phyloP scores from a whole-genome alignment of 139 green algal genomes.

The Coelastrella sp. region DNA sequence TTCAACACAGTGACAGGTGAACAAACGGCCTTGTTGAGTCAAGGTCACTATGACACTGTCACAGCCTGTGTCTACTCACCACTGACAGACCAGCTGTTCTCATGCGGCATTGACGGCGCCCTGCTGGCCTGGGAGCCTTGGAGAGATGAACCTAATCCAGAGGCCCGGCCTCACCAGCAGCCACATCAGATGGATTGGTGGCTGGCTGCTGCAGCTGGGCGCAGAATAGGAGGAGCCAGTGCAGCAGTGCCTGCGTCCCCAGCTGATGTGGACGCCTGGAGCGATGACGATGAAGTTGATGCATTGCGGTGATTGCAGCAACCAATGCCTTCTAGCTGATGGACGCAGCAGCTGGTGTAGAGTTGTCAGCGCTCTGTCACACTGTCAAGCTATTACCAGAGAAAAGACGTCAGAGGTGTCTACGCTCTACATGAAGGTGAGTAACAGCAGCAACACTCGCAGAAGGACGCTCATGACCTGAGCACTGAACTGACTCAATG shows the following conservation, averaged over 20 bases:
- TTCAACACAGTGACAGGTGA: constrained; percentile 70
- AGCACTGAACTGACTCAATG: too few relatives aligned
- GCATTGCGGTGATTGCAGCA: too few relatives aligned
- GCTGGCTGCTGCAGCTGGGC: constrained; percentile 31
- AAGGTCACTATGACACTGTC: constrained; percentile 71
- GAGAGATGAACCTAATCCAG: not conserved
- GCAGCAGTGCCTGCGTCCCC: not conserved
- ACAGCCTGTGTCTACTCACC: constrained; percentile 63
- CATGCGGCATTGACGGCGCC: constrained; percentile 68
- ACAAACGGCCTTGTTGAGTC: constrained; percentile 51
- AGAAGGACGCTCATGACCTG: too few relatives aligned
- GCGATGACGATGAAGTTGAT: constrained; percentile 23
- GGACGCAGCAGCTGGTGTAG: not conserved
- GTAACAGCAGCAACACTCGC: too few relatives aligned
- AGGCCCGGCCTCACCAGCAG: not conserved
- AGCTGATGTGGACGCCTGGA: constrained; percentile 68
- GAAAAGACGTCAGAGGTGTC: too few relatives aligned
- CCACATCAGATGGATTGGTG: constrained; percentile 4
- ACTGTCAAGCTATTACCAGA: not conserved
- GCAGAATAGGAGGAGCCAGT: too few relatives aligned
- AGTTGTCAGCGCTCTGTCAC: not conserved
- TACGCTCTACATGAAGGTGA: too few relatives aligned
- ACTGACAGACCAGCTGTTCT: constrained; percentile 79
- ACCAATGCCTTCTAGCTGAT: too few relatives aligned
- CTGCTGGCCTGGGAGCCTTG: constrained; percentile 77